Evolutionary conservation across 768 basidiomycete genomes (phyloP).

Genomic region (Russula emetica): DNA sequence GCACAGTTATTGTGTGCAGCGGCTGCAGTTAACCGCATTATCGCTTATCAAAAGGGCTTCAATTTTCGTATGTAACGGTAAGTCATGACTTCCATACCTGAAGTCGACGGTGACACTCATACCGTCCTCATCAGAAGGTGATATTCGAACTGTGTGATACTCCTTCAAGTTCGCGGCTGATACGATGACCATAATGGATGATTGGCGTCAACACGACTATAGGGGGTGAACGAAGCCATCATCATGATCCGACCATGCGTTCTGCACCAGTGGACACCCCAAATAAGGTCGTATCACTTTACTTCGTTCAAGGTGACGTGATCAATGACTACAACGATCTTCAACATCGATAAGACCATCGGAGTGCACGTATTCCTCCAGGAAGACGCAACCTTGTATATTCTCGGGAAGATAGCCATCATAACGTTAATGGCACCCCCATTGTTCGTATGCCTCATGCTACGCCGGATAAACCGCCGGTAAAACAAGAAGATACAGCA

Average conservation of each 20-base stretch:
- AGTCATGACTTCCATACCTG: background rate
- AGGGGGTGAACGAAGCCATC: slow-evolving; percentile 47
- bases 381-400: background rate
- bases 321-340: background rate
- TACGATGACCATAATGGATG: slow-evolving; percentile 40
- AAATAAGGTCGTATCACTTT: slow-evolving; percentile 34
- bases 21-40: slow-evolving; percentile 51
- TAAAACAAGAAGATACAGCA: too few relatives aligned
- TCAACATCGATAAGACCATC: slow-evolving; percentile 34
- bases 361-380: background rate
- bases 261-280: slow-evolving; percentile 55
- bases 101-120: slow-evolving; percentile 61
- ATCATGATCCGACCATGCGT: slow-evolving; percentile 18
- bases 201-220: slow-evolving; percentile 27
- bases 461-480: too few relatives aligned
- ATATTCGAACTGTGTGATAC: slow-evolving; percentile 43
- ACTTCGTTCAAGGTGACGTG: background rate
- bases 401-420: too few relatives aligned
- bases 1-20: background rate
- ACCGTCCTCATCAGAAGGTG: slow-evolving; percentile 53
- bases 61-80: background rate
- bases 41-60: slow-evolving; percentile 50
- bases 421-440: too few relatives aligned
- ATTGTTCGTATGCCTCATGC: too few relatives aligned
- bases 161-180: slow-evolving; percentile 47